Evolutionary conservation across 345 rosid species (phyloP), one percentile per base, ranked within the genome.

Genomic region (Ceriops zippeliana): DNA sequence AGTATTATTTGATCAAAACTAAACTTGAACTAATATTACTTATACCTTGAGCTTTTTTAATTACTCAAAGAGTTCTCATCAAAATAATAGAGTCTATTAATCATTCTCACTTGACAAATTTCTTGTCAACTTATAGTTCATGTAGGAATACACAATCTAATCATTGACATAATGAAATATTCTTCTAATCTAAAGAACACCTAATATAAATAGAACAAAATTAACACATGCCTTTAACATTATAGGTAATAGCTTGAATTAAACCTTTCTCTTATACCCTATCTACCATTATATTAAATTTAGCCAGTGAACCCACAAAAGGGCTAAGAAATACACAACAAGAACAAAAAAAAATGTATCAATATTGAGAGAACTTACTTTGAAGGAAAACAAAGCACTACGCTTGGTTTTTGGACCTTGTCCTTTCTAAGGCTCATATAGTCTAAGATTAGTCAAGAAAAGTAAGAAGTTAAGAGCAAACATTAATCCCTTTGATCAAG

Each of bases 211-310:
- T 63, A 15, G 16, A 49, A 58, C 17, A 0, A 26, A 26, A 17
- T 62, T 13, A 52, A 4, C 9, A 38, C 61, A 19, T 16, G 88
- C 98, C 97, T 82, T 91, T 63, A 93, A 70, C 99, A 93, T 93
- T 67, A 93, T 79, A 97, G 26, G 96, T 38, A 91, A 75, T 61
- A 87, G 84, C 24, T 97, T 97, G 67, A 93, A 69, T 80, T 82
- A 73, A 75, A 52, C 47, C 70, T 24, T 24, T 84, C n/a, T 89
- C 92, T 75, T 88, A 24, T 24, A 24, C 26, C 26, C 26, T 24
- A 24, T 24, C 26, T 24, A 24, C 26, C 26, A 24, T 24, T 24
- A 24, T 24, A 24, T 86, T 9, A 73, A 38, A 46, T 47, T 65
- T 27, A 4, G 7, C 17, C 42, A 70, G 21, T 21, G 24, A 67